Percentiles rank a stretch among this genome's conserved stretches.
Conservation (phyloP, 371 early-diverging fungal genomes). For the Zychaea mexicana region DNA sequence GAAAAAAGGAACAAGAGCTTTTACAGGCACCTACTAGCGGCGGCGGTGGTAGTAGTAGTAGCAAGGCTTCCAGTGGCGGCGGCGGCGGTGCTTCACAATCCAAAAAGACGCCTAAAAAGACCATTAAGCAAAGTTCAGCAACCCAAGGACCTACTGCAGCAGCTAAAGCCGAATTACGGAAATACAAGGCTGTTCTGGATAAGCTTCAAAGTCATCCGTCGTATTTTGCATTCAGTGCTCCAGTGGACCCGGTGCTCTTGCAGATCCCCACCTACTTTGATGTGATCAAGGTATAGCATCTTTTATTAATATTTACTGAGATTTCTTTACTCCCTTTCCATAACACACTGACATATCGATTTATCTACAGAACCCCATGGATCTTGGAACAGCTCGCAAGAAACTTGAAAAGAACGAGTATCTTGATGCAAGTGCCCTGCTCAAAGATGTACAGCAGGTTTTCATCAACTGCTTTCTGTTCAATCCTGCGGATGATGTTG, state of each 20-base stretch:
- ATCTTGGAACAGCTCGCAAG: slow-evolving; percentile 35
- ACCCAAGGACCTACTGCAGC: too few species aligned
- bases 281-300: slow-evolving; percentile 65
- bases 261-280: slow-evolving; percentile 46
- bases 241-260: slow-evolving; percentile 22
- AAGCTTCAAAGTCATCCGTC: slow-evolving; percentile 22
- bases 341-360: slow-evolving; percentile 74
- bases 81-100: background rate
- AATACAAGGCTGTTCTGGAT: slow-evolving; percentile 35
- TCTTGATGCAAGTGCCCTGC: slow-evolving; percentile 13
- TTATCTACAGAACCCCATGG: slow-evolving; percentile 29
- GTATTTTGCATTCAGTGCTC: slow-evolving; percentile 30
- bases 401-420: slow-evolving; percentile 29
- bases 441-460: slow-evolving; percentile 42
- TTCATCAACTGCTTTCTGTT: slow-evolving; percentile 85
- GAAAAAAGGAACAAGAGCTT: slow-evolving; percentile 31
- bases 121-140: background rate
- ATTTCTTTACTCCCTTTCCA: background rate
- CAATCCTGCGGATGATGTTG: slow-evolving; percentile 77
- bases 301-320: background rate
- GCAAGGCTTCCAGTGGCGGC: background rate
- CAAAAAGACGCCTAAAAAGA: background rate
- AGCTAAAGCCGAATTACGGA: slow-evolving; percentile 27
- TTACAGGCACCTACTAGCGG: background rate
- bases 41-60: background rate